phyloP scores from a whole-genome alignment of 805 yeast genomes.

The Metschnikowia borealis region DNA sequence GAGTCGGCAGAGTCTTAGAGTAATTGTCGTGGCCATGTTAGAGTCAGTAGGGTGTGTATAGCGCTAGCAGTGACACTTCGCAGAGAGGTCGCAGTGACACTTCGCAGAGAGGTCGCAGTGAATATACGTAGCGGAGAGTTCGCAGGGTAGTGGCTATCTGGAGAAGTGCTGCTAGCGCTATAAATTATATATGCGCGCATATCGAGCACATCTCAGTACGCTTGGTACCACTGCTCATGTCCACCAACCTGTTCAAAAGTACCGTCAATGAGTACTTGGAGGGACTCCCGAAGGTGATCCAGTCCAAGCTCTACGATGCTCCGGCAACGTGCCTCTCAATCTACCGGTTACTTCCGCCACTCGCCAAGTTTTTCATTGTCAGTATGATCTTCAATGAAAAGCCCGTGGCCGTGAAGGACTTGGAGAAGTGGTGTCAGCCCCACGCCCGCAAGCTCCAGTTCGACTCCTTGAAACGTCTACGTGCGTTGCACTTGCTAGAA shows the following conservation, averaged over 20 bases:
- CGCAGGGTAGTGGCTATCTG: not conserved
- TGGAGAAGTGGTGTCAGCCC: constrained; percentile 74
- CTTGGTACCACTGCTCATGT: not conserved
- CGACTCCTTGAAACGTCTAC: constrained; percentile 76
- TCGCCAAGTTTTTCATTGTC: constrained; percentile 87
- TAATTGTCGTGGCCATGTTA: no score
- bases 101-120: no score
- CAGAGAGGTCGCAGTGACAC: no score
- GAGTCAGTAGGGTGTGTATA: no score
- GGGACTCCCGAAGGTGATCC: constrained; percentile 83
- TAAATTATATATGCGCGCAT: not conserved
- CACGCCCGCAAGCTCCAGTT: constrained; percentile 55
- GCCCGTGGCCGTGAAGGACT: constrained; percentile 60
- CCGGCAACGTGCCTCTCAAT: constrained; percentile 95
- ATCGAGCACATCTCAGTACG: not conserved
- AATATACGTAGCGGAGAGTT: no score
- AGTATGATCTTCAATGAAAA: constrained; percentile 78
- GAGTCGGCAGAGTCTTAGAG: no score
- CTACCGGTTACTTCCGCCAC: constrained; percentile 80
- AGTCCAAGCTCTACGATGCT: constrained; percentile 66
- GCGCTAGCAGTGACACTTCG: no score
- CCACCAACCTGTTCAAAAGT: constrained; percentile 45
- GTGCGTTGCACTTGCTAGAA: constrained; percentile 68
- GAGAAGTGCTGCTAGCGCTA: not conserved
- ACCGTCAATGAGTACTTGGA: constrained; percentile 87